These are phyloP conservation scores for Chlamydomonas sp. DNA, from an alignment of 139 green algal species.

Conservation along the genomic window DNA sequence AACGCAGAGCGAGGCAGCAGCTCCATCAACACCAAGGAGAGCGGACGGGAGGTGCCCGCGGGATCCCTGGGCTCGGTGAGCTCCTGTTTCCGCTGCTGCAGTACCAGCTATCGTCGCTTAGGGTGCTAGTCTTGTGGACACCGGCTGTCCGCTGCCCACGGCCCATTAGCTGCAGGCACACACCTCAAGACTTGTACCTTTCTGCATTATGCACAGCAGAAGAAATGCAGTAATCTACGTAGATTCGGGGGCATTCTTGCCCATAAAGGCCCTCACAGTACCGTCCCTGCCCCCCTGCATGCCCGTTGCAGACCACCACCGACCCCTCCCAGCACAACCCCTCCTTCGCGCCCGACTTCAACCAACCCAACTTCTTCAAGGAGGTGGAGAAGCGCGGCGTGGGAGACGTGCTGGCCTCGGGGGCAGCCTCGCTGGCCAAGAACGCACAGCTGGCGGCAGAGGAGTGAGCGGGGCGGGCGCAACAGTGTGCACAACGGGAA, in stretches of 20 bases:
- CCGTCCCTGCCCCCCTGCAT: background rate
- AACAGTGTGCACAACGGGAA: background rate
- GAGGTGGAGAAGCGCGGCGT: conserved; percentile 39
- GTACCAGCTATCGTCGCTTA: too few relatives aligned
- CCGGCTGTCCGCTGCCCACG: too few relatives aligned
- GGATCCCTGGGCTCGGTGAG: conserved; percentile 35
- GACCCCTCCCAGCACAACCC: conserved; percentile 10
- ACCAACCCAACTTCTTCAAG: conserved; percentile 41
- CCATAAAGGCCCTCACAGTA: too few relatives aligned
- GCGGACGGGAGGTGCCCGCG: conserved; percentile 25
- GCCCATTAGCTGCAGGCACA: too few relatives aligned
- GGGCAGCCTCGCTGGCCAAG: background rate
- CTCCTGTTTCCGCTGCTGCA: background rate
- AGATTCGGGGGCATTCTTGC: too few relatives aligned
- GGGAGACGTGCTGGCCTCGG: conserved; percentile 13
- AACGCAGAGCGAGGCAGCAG: conserved; percentile 10
- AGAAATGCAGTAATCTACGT: too few relatives aligned
- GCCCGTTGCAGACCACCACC: background rate
- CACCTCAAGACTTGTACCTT: too few relatives aligned
- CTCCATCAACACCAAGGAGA: conserved; percentile 33
- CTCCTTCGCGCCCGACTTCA: conserved; percentile 40
- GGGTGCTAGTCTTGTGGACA: too few relatives aligned
- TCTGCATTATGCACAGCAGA: too few relatives aligned
- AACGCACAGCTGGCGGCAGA: background rate
- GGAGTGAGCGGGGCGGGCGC: conserved; percentile 5